These are phyloP conservation scores for Daldinia caldariorum DNA, from an alignment of 495 filamentous ascomycete species.

Conservation along the genomic window DNA sequence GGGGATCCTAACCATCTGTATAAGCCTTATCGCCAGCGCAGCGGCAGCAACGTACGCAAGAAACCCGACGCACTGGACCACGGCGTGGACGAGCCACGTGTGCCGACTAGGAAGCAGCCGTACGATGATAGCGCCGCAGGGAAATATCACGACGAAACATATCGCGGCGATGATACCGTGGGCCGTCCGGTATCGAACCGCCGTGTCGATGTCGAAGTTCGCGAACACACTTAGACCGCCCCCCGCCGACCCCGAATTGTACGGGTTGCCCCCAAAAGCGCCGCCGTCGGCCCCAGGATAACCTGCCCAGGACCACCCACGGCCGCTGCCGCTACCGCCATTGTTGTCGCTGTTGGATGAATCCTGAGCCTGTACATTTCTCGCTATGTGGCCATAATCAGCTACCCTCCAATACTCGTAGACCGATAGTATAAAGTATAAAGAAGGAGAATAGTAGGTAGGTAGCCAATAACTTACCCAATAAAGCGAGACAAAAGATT, in stretches of 20 bases:
- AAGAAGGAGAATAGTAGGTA: not conserved
- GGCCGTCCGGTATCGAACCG: conserved; percentile 41
- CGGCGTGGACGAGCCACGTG: conserved; percentile 60
- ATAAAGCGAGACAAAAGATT: conserved; percentile 16
- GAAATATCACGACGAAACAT: conserved; percentile 63
- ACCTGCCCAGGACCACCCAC: not conserved
- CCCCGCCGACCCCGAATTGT: conserved; percentile 26
- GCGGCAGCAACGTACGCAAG: conserved; percentile 62
- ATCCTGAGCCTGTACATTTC: conserved; percentile 9
- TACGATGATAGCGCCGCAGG: conserved; percentile 63
- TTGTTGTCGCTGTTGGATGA: not conserved
- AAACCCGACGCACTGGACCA: conserved; percentile 64
- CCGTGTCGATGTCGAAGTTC: conserved; percentile 42
- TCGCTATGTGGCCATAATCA: not conserved
- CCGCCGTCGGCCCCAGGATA: not conserved
- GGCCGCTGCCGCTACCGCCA: not conserved
- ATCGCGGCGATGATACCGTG: conserved; percentile 57
- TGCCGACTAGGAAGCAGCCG: conserved; percentile 55
- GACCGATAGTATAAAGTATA: no score
- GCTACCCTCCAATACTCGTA: not conserved
- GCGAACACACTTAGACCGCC: conserved; percentile 15
- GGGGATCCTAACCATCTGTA: conserved; percentile 48
- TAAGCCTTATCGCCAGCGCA: conserved; percentile 66
- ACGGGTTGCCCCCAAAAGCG: conserved; percentile 15
- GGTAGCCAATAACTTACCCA: conserved; percentile 20